Evolutionary conservation across 306 rosid genomes (phyloP).

Genomic region (Calophaca sinica): DNA sequence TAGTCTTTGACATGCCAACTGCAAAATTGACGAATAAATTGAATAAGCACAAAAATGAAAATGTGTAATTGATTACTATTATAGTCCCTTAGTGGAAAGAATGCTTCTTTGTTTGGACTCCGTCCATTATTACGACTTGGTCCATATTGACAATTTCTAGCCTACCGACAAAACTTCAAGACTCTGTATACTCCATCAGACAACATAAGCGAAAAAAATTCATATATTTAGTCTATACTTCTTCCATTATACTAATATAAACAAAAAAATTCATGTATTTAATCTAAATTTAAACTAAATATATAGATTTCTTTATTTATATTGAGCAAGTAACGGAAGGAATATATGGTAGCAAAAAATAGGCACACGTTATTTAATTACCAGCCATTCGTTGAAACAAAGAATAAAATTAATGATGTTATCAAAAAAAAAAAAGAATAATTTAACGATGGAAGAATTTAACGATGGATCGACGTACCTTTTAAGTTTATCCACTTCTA

Average conservation of each 20-base stretch:
- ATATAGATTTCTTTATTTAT: too few relatives aligned
- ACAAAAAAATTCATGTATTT: too few relatives aligned
- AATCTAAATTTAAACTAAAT: too few relatives aligned
- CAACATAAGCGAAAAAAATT: too few relatives aligned
- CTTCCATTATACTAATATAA: too few relatives aligned
- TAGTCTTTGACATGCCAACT: constrained; percentile 13
- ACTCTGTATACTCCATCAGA: too few relatives aligned
- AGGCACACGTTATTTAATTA: neutral
- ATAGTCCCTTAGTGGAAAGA: constrained; percentile 13
- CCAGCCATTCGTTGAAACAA: neutral
- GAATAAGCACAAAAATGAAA: neutral
- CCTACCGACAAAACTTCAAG: constrained; percentile 17
- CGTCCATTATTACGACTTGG: neutral
- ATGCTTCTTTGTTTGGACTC: constrained; percentile 18
- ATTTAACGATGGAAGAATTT: too few relatives aligned
- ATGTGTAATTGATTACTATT: neutral
- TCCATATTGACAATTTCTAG: constrained; percentile 28
- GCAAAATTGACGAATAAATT: constrained; percentile 33
- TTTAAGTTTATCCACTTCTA: constrained; percentile 32
- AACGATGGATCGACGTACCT: constrained; percentile 19
- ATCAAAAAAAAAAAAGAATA: too few relatives aligned
- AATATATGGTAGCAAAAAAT: neutral
- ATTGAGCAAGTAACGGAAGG: too few relatives aligned
- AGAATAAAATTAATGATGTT: neutral
- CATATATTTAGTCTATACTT: too few relatives aligned